Percentiles rank a stretch among this genome's conserved stretches.
Conservation (phyloP, 768 basidiomycete genomes). For the Boletus sensibilis region DNA sequence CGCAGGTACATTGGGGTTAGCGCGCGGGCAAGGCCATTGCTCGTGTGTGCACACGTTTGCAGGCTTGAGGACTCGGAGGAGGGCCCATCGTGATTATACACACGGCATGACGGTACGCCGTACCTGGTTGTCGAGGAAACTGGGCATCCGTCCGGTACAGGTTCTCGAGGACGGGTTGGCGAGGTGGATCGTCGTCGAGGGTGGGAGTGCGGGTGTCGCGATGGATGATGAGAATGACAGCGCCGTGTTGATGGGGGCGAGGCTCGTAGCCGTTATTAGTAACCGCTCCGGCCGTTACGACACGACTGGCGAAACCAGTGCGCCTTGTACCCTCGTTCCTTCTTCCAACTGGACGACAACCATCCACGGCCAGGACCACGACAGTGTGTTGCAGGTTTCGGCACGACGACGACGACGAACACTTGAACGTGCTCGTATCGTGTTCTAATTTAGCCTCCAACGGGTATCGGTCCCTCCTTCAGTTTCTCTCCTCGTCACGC, state of each 20-base stretch:
- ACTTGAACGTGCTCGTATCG: conserved; percentile 21
- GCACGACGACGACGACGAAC: conserved; percentile 16
- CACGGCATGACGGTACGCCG: neutral
- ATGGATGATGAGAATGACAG: conserved; percentile 11
- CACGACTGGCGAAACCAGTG: conserved; percentile 35
- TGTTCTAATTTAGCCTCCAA: conserved; percentile 21
- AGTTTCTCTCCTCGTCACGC: conserved; percentile 15
- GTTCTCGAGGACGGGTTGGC: neutral
- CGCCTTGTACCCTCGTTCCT: conserved; percentile 12
- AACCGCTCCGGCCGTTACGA: conserved; percentile 32
- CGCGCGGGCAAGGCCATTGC: conserved; percentile 18
- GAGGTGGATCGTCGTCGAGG: conserved; percentile 8
- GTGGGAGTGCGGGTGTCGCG: neutral
- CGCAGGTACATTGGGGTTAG: conserved; percentile 29
- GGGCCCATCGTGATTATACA: neutral
- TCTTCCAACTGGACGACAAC: conserved; percentile 23
- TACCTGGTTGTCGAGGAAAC: neutral
- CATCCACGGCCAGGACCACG: too few relatives aligned
- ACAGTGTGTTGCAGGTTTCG: conserved; percentile 4
- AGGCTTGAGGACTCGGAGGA: neutral
- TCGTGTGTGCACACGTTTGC: conserved; percentile 4
- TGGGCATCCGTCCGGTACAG: neutral
- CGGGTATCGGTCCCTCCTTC: conserved; percentile 22
- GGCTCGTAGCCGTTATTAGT: conserved; percentile 24
- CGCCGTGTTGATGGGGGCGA: conserved; percentile 27